Evolutionary conservation across 2,329 filamentous ascomycete species (phyloP), one percentile per base, ranked within the genome.

Genomic region (Ophiosphaerella korrae): DNA sequence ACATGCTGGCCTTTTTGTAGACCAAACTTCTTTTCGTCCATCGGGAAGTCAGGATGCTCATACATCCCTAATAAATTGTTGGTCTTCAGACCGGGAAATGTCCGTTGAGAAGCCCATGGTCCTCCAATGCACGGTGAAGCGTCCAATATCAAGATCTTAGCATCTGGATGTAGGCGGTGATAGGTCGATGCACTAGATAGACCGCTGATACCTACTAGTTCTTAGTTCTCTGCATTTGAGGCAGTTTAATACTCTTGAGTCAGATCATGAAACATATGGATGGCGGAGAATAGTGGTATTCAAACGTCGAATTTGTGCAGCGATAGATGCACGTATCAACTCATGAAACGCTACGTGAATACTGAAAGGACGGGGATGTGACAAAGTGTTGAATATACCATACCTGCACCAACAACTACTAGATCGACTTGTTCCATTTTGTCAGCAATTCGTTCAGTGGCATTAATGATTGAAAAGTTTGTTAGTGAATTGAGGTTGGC

Each of bases 1-100:
- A 89, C 82, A 65, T 88, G 84, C 44, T 86, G 67, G 13, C 81
- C 82, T 6, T 69, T 60, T 43, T 78, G 75, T 34, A 82, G 77
- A 1, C 55, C 63, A 29, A 65, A 71, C 21, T 39, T 61, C 12
- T 48, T 61, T 43, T 63, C 55, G 21, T 66, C 44, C 66, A 73
- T 68, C 13, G 70, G 68, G 26, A 72, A 62, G 61, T 78, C 76
- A 4, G 71, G 69, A 46, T 72, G 73, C 51, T 77, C 73, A 33
- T 75, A 73, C 14, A 68, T 73, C 5, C 75, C 73, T 37, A 68
- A 64, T 23, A 77, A 64, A 38, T 77, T 79, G 57, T 79, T 78
- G 4, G 75, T 75, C 50, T 73, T 75, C 4, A 78, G 64, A 7
- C 74, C 74, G 3, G 76, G 75, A 48, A 76, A 78, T 12, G 75